Evolutionary conservation across 2,329 filamentous ascomycete species (phyloP).

Genomic region (Xylariaceae sp.): DNA sequence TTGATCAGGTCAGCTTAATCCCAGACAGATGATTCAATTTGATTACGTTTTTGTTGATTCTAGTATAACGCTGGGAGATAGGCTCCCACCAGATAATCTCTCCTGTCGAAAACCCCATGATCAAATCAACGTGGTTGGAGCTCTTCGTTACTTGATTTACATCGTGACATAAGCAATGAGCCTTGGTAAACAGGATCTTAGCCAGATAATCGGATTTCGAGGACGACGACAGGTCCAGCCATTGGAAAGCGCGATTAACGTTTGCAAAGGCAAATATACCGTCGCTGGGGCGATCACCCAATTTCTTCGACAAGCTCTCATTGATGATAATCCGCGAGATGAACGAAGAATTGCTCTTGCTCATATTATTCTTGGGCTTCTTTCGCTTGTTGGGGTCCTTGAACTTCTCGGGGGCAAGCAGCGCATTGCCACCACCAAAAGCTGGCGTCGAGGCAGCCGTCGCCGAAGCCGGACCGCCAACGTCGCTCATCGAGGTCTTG

Average conservation of each 20-base stretch:
- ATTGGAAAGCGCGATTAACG: constrained; percentile 92
- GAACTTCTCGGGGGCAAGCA: constrained; percentile 60
- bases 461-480: constrained; percentile 36
- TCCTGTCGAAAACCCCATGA: constrained; percentile 93
- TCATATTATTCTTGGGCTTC: constrained; percentile 97
- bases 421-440: constrained; percentile 83
- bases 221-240: constrained; percentile 82
- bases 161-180: constrained; percentile 92
- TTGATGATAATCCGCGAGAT: constrained; percentile 95
- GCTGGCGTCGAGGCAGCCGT: constrained; percentile 55
- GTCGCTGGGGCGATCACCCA: constrained; percentile 74
- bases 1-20: constrained; percentile 9
- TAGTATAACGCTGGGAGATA: constrained; percentile 90
- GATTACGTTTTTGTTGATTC: constrained; percentile 91
- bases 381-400: constrained; percentile 77
- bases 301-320: constrained; percentile 72
- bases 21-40: not conserved
- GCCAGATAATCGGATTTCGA: constrained; percentile 85
- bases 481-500: constrained; percentile 54
- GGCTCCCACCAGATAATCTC: constrained; percentile 99
- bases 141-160: constrained; percentile 82
- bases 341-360: constrained; percentile 98
- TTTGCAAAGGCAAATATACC: constrained; percentile 92
- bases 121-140: constrained; percentile 76
- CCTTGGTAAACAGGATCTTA: constrained; percentile 96